A percentile compares a stretch with the other conserved stretches of the same genome.
Evolutionary conservation across 495 filamentous ascomycete genomes (phyloP).

Genomic region (Hamigera avellanea): DNA sequence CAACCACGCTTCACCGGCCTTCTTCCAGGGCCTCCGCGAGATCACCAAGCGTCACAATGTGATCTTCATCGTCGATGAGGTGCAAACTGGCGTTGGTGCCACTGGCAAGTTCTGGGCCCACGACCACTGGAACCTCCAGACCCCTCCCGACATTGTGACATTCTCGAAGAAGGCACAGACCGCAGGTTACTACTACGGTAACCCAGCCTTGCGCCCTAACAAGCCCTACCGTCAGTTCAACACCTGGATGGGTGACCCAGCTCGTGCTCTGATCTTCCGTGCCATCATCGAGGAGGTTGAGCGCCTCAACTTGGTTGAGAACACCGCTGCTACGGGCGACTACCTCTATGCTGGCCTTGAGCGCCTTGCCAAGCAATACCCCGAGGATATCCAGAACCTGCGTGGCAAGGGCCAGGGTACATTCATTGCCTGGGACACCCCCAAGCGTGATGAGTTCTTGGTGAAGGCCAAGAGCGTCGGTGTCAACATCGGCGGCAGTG

Average conservation of each 20-base stretch:
- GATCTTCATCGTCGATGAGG: slow-evolving; percentile 94
- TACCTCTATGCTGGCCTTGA: slow-evolving; percentile 71
- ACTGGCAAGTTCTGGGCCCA: slow-evolving; percentile 99
- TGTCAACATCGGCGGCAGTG: slow-evolving; percentile 88
- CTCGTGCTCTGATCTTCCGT: slow-evolving; percentile 79
- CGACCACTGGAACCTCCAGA: slow-evolving; percentile 82
- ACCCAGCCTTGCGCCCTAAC: slow-evolving; percentile 81
- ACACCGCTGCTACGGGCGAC: slow-evolving; percentile 71
- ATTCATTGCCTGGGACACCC: slow-evolving; percentile 93
- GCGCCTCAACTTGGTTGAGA: slow-evolving; percentile 62
- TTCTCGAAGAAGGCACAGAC: slow-evolving; percentile 99
- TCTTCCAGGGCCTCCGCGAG: slow-evolving; percentile 81
- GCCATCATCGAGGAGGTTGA: slow-evolving; percentile 88
- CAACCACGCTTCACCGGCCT: slow-evolving; percentile 90
- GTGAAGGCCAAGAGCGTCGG: slow-evolving; percentile 62
- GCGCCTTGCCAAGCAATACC: slow-evolving; percentile 59
- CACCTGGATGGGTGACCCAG: slow-evolving; percentile 99
- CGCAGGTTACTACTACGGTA: slow-evolving; percentile 91
- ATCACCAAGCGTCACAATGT: slow-evolving; percentile 78
- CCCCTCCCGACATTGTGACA: slow-evolving; percentile 95
- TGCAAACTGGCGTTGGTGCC: slow-evolving; percentile 87
- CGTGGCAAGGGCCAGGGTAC: slow-evolving; percentile 92
- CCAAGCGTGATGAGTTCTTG: slow-evolving; percentile 74
- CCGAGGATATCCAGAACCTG: slow-evolving; percentile 76
- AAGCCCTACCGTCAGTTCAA: slow-evolving; percentile 99